phyloP scores from a whole-genome alignment of 257 asterid species.

The Nicotiana tomentosiformis region DNA sequence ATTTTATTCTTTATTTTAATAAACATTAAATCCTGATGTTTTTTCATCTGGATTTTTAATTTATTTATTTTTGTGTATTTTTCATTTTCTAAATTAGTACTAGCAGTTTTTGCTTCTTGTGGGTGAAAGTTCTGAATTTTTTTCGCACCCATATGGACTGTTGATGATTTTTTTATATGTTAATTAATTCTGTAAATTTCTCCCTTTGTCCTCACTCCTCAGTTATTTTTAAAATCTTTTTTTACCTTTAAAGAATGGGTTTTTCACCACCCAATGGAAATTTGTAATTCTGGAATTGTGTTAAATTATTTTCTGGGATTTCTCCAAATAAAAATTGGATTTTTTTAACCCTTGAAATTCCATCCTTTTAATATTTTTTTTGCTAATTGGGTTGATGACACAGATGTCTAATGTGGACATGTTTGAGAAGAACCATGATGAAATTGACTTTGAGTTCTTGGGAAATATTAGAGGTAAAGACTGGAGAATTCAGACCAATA shows the following conservation, averaged over 20 bases:
- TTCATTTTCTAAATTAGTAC: not conserved
- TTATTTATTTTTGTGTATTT: not conserved
- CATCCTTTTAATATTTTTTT: not conserved
- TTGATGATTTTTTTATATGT: not conserved
- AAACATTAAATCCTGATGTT: not conserved
- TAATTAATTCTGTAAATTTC: not conserved
- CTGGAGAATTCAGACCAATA: conserved; percentile 83
- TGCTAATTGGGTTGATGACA: not conserved
- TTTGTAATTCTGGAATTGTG: not conserved
- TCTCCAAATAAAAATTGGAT: not conserved
- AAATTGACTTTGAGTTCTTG: conserved; percentile 83
- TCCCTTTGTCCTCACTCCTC: not conserved
- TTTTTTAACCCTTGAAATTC: no score
- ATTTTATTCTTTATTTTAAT: not conserved
- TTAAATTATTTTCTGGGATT: not conserved
- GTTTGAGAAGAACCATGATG: conserved; percentile 79
- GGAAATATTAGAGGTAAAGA: conserved; percentile 79
- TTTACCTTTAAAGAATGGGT: not conserved
- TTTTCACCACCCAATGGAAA: not conserved
- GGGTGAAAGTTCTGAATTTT: not conserved
- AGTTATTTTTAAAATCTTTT: not conserved
- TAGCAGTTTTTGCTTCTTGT: not conserved
- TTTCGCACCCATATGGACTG: not conserved
- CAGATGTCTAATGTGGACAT: conserved; percentile 85
- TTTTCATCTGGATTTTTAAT: not conserved